phyloP scores from a whole-genome alignment of 1,284 basidiomycete species.

The Cutaneotrichosporon spelunceum region DNA sequence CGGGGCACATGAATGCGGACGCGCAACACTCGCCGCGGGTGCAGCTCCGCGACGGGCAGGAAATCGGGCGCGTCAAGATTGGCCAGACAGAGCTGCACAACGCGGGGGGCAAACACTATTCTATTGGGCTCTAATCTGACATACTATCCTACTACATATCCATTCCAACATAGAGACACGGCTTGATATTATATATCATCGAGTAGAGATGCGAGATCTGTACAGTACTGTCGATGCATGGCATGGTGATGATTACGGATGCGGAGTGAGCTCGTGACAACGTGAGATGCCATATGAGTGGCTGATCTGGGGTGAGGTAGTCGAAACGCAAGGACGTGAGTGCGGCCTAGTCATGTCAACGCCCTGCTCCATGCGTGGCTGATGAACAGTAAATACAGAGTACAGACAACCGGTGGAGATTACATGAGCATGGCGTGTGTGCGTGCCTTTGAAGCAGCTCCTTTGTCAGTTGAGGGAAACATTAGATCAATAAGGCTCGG shows the following conservation, averaged over 20 bases:
- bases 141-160: background rate
- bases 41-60: constrained; percentile 1
- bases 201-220: constrained; percentile 1
- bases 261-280: background rate
- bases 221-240: constrained; percentile 15
- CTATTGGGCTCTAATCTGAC: constrained; percentile 68
- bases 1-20: constrained; percentile 32
- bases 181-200: background rate
- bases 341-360: background rate
- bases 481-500: too few species aligned
- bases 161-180: background rate
- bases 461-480: background rate
- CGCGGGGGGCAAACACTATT: constrained; percentile 80
- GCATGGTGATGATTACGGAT: background rate
- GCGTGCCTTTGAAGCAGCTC: background rate
- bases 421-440: background rate
- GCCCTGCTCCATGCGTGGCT: background rate
- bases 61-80: constrained; percentile 66
- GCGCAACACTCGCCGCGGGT: constrained; percentile 1
- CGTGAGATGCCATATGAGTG: too few species aligned
- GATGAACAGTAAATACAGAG: background rate
- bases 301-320: too few species aligned
- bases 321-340: background rate
- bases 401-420: background rate
- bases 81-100: constrained; percentile 90